Evolutionary conservation across 1,139 yeast genomes (phyloP).

Genomic region (Casaregolazyma suthepensis): DNA sequence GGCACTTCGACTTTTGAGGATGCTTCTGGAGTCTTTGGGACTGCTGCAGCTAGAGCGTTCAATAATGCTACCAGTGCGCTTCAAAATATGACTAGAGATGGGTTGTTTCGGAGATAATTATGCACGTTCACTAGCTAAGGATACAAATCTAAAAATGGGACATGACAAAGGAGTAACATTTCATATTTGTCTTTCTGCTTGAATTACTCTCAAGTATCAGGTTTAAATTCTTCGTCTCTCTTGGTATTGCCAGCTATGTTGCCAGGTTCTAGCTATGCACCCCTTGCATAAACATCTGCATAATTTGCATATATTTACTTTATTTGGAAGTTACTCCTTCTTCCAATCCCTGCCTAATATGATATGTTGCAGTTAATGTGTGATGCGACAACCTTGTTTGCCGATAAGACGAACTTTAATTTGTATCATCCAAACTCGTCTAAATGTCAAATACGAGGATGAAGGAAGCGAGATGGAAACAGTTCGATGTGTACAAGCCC

Average conservation of each 20-base stretch:
- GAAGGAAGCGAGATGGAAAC: background rate
- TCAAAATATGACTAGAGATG: conserved; percentile 41
- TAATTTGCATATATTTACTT: background rate
- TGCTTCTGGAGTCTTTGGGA: conserved; percentile 16
- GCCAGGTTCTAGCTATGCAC: background rate
- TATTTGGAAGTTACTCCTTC: background rate
- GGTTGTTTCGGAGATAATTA: conserved; percentile 24
- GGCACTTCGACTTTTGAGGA: conserved; percentile 13
- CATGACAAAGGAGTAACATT: background rate
- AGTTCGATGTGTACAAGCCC: background rate
- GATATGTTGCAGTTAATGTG: background rate
- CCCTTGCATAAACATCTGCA: background rate
- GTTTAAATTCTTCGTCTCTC: background rate
- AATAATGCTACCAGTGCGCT: conserved; percentile 39
- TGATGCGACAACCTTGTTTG: background rate
- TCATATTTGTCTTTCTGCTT: too few species aligned
- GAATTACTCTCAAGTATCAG: background rate
- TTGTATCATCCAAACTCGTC: background rate
- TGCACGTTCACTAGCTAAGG: background rate
- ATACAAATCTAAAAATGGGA: background rate
- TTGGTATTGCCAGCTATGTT: background rate
- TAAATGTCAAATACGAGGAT: background rate
- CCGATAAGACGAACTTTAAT: background rate
- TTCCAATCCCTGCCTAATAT: background rate
- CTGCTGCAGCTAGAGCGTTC: conserved; percentile 29